These are phyloP conservation scores for Sugiyamaella valdiviana DNA, from an alignment of 805 yeast species.

Conservation along the genomic window DNA sequence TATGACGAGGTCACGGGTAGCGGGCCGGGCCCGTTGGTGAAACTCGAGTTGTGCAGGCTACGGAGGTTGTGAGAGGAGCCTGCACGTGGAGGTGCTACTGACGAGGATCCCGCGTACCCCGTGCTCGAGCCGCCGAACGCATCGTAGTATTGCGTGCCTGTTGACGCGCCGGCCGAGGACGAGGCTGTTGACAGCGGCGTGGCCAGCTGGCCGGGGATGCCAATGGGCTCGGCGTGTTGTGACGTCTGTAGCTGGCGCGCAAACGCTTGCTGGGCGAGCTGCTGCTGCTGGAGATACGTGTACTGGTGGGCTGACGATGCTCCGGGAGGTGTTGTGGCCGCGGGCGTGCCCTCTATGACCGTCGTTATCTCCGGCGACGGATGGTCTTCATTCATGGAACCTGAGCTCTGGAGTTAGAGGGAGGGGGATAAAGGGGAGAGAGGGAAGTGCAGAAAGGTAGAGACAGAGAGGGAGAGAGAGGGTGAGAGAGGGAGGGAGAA, in stretches of 20 bases:
- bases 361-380: slow-evolving; percentile 5
- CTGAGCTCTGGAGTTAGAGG: not conserved
- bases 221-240: slow-evolving; percentile 14
- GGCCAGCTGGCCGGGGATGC: slow-evolving; percentile 12
- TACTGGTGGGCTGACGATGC: slow-evolving; percentile 4
- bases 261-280: slow-evolving; percentile 17
- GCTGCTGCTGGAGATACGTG: slow-evolving; percentile 19
- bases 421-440: not conserved
- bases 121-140: not conserved
- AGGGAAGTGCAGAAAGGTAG: too few relatives aligned
- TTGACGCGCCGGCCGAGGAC: not conserved
- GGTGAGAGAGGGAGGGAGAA: too few relatives aligned
- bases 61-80: not conserved
- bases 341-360: slow-evolving; percentile 10
- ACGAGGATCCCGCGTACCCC: not conserved
- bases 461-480: too few relatives aligned
- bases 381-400: not conserved
- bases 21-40: slow-evolving; percentile 5
- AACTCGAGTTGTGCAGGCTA: not conserved
- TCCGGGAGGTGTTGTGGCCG: not conserved
- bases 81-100: not conserved
- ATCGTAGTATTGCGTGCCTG: not conserved
- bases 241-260: slow-evolving; percentile 9
- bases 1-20: slow-evolving; percentile 21
- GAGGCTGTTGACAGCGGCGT: not conserved